phyloP scores from a whole-genome alignment of 345 rosid genomes.

The Linum trigynum region DNA sequence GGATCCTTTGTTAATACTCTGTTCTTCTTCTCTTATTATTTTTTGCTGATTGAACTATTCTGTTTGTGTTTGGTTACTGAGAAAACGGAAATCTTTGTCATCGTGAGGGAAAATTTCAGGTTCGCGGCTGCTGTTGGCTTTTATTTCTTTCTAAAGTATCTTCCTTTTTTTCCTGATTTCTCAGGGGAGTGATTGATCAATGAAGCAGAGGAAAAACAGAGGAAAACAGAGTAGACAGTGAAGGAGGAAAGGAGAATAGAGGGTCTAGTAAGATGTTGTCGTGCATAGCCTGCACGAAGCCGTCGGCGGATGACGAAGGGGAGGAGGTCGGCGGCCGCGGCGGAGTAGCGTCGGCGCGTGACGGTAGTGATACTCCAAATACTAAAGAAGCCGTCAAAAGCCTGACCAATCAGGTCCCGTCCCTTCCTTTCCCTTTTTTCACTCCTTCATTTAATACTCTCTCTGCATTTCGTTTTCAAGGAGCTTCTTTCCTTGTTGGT shows the following conservation, averaged over 20 bases:
- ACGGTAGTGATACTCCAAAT: constrained; percentile 38
- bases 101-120: neutral
- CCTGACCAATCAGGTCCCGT: constrained; percentile 83
- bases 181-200: neutral
- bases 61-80: too few species aligned
- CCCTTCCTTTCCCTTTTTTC: neutral
- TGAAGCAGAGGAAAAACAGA: neutral
- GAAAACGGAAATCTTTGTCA: too few species aligned
- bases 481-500: neutral
- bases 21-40: too few species aligned
- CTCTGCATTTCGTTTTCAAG: constrained; percentile 23
- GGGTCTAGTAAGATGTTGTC: constrained; percentile 47
- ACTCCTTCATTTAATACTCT: too few species aligned
- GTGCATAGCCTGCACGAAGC: constrained; percentile 94
- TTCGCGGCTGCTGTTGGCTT: neutral
- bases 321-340: constrained; percentile 38
- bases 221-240: neutral
- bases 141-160: neutral
- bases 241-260: constrained; percentile 2
- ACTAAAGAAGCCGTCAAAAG: constrained; percentile 98
- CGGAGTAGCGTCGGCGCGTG: constrained; percentile 44
- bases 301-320: constrained; percentile 62
- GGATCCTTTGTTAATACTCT: too few species aligned
- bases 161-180: too few species aligned
- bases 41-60: too few species aligned